Base-by-base conservation (phyloP, 768 basidiomycete species). In the Mycena leptocephala region DNA sequence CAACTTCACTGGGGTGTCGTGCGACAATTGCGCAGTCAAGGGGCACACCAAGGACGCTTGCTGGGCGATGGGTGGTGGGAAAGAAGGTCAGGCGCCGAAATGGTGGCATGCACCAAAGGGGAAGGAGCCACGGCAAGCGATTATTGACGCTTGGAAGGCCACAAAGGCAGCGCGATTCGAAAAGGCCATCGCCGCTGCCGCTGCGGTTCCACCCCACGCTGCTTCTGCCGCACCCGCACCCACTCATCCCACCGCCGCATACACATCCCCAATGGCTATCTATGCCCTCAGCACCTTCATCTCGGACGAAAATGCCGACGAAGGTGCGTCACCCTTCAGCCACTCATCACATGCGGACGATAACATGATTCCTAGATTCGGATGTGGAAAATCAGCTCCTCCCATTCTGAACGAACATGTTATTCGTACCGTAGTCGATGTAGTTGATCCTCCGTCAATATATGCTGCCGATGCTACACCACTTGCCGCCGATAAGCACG, bases 381-480 rank as follows among this genome's bases (percentile, higher is more conserved):
- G 56, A 75, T 41, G 67, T 75, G 43, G 62, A 63, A 43, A 53
- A 33, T 55, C 67, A 75, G 74, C 20, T 64, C n/a, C 48, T 75
- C 33, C 74, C 74, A 24, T 75, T 75, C 53, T 75, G 51, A 63
- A 65, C 6, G 70, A 53, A 39, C 32, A 11, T 37, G 65, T 72
- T 72, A 67, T 24, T 53, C 63, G 74, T 72, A 72, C 56, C 37
- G 51, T 76, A 72, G 16, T 26, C 14, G 63, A 56, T 65, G 72
- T 73, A 73, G 30, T 28, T 20, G 2, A 11, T 5, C 61, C 33
- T 10, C 70, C 61, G 4, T 62, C 70, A 62, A 55, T 68, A 68
- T 55, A 39, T 28, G 46, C 46, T 22, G 53, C 53, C 33, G 37
- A 18, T 14, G 18, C 28, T 33, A 37, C 61, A 37, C 33, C 14